Evolutionary conservation across 2,329 filamentous ascomycete genomes (phyloP).

Genomic region (Fusarium sp.): DNA sequence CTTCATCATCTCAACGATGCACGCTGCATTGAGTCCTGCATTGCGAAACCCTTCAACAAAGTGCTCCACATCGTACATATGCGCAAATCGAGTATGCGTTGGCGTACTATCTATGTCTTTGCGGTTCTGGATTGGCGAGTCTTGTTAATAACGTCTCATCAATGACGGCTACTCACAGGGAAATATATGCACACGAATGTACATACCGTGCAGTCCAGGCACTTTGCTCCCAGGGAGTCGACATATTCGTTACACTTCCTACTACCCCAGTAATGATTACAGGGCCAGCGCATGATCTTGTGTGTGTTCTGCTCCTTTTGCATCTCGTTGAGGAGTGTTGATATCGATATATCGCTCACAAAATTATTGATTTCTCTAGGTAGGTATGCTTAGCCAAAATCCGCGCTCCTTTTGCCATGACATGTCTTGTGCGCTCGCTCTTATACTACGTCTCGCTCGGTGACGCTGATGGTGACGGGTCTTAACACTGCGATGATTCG

Average conservation of each 20-base stretch:
- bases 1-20: slow-evolving; percentile 37
- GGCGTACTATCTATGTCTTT: slow-evolving; percentile 33
- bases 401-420: background rate
- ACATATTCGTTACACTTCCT: slow-evolving; percentile 39
- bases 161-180: slow-evolving; percentile 15
- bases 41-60: slow-evolving; percentile 37
- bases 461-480: slow-evolving; percentile 2
- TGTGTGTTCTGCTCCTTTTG: background rate
- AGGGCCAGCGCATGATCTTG: slow-evolving; percentile 41
- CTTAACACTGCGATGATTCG: slow-evolving; percentile 28
- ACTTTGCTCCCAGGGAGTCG: slow-evolving; percentile 32
- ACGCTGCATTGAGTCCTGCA: slow-evolving; percentile 33
- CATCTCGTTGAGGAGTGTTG: background rate
- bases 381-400: slow-evolving; percentile 15
- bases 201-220: slow-evolving; percentile 40
- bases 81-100: slow-evolving; percentile 39
- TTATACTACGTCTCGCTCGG: slow-evolving; percentile 32
- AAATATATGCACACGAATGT: slow-evolving; percentile 7
- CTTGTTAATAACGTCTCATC: slow-evolving; percentile 30
- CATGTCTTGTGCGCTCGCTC: slow-evolving; percentile 22
- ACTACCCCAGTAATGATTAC: slow-evolving; percentile 40
- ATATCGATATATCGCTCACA: background rate
- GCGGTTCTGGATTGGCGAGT: slow-evolving; percentile 23
- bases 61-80: slow-evolving; percentile 39
- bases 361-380: slow-evolving; percentile 8